Conservation (phyloP, 1,139 yeast species). For the Candida anutae region DNA sequence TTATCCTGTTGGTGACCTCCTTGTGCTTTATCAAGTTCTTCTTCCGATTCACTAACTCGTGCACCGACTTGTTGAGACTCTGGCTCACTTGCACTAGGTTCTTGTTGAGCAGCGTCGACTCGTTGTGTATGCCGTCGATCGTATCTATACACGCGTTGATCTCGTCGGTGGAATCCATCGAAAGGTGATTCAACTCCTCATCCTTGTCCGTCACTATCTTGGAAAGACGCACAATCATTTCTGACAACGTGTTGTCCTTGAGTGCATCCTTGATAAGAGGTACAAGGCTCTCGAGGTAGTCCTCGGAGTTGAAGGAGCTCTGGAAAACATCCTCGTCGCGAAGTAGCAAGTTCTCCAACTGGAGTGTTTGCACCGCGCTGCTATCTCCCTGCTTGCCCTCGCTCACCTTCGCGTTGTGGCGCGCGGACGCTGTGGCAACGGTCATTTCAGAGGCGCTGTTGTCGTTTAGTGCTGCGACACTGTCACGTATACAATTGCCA, state of each 20-base stretch:
- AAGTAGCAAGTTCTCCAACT: conserved; percentile 7
- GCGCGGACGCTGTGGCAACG: too few species aligned
- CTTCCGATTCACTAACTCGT: conserved; percentile 53
- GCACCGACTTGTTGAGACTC: conserved; percentile 55
- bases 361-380: neutral
- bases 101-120: conserved; percentile 46
- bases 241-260: conserved; percentile 45
- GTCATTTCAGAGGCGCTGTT: too few species aligned
- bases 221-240: conserved; percentile 48
- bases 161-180: conserved; percentile 57
- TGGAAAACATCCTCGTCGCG: conserved; percentile 42
- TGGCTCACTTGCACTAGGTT: conserved; percentile 45
- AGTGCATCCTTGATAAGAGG: conserved; percentile 73
- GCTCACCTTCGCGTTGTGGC: too few species aligned
- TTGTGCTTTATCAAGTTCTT: conserved; percentile 47
- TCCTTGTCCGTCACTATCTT: conserved; percentile 54
- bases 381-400: too few species aligned
- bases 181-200: conserved; percentile 52
- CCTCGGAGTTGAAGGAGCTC: conserved; percentile 52
- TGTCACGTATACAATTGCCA: too few species aligned
- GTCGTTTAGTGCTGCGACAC: too few species aligned
- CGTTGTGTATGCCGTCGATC: conserved; percentile 48
- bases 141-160: conserved; percentile 46
- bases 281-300: conserved; percentile 71
- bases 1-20: conserved; percentile 51